Base-by-base conservation (phyloP, 352 stramenopile genomes). In the Phytophthora lateralis region DNA sequence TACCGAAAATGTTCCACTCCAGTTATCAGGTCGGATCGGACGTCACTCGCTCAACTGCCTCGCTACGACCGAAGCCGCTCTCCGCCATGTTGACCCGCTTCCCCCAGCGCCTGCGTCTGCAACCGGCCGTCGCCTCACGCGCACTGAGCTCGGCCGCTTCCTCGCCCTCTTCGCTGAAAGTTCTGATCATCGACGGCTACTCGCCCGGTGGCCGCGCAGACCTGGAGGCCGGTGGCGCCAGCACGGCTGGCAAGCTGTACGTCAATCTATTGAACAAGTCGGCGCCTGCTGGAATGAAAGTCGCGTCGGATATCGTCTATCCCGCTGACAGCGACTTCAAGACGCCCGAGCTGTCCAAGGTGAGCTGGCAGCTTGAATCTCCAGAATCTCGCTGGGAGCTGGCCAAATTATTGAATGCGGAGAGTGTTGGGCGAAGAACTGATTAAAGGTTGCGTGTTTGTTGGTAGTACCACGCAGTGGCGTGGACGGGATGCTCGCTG, bases 111-210 rank as follows among this genome's bases (percentile, higher is more conserved):
- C 29, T 67, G 15, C 34, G 38, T 29, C 55, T 53, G 15, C 52
- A 59, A 24, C 29, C 63, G 21, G 12, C 38, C 8, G 46, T 15
- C 21, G 39, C 44, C 44, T 52, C 63, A 34, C 67, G 55, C 26
- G 57, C 60, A 17, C 17, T 80, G 42, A 69, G 57, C 21, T 73
- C 60, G 35, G 8, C 41, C 20, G n/a, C 47, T 20, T 46, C 51
- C 39, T 55, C 75, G 14, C 71, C 77, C 41, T 72, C 75, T 37
- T 68, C 77, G 20, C 60, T 90, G 15, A 85, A 78, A 15, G 62
- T 90, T 49, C 65, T 93, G n/a, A 68, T 93, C 44, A 90, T 93
- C 15, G 84, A 91, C 52, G 80, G 84, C 44, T 93, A 93, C 69
- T 81, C 80, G n/a, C 70, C 73, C 11, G 78, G 91, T 30, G 84